Base-by-base conservation (phyloP, 129 eudicot species). In the Smallanthus sonchifolius region DNA sequence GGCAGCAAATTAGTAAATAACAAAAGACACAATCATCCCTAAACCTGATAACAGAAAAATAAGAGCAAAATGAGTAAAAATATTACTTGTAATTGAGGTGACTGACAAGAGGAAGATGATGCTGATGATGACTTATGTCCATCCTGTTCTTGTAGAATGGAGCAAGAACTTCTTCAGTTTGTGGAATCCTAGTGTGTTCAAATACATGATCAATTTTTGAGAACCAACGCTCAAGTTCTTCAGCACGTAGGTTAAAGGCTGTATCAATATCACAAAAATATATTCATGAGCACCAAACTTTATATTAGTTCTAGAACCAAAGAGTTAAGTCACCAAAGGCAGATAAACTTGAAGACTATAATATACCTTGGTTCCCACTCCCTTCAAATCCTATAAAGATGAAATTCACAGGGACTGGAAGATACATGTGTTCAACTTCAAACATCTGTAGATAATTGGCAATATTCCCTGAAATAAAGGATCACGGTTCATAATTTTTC, bases 311-410 rank as follows among this genome's bases (percentile, higher is more conserved):
- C 37, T 28, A 13, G 51, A 43, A 59, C 52, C 57, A 57, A 68
- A 54, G 60, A 71, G 0, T 9, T 48, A 32, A 77, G 74, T 42
- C 35, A 43, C 10, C 30, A 70, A 66, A 77, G 42, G 17, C 61
- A 67, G 54, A 49, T 49, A 35, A 64, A 55, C 16, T 43, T 10
- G 51, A 66, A 55, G 13, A 43, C 34, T 54, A 19, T 8, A 60
- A 44, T 16, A 59, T 92, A 92, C 98, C 96, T 87, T 84, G 84
- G 67, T 92, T 87, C 60, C 98, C 98, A 80, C 87, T 89, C 40
- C 98, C 98, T 75, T 92, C 98, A 74, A 92, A 92, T 76, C 98
- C 98, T 67, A 90, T 81, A 73, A 92, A 92, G 78, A 92, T 86
- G 80, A 92, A 92, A 81, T 92, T 92, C 73, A 92, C 98, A 9